These are phyloP conservation scores for Colletotrichum eremochloae DNA, from an alignment of 2,329 filamentous ascomycete species.

Conservation along the genomic window DNA sequence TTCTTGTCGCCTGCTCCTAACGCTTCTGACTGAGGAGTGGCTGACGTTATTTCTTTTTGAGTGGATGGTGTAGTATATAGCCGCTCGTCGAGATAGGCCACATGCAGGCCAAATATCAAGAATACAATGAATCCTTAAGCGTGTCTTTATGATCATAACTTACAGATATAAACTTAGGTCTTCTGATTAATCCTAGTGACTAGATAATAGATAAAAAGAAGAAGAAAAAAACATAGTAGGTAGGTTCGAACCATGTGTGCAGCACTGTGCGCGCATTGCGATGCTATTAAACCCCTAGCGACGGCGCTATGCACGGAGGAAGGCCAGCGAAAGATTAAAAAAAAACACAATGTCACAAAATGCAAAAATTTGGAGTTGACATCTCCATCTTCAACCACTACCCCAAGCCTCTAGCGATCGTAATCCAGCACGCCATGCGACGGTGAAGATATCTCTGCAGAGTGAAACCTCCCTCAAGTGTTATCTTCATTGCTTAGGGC, in stretches of 20 bases:
- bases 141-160: background rate
- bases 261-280: constrained; percentile 8
- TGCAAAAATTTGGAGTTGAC: constrained; percentile 61
- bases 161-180: no score
- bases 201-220: background rate
- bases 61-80: constrained; percentile 26
- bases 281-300: background rate
- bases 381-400: constrained; percentile 67
- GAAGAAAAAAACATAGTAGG: background rate
- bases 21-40: background rate
- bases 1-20: constrained; percentile 21
- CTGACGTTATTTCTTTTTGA: background rate
- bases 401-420: constrained; percentile 73
- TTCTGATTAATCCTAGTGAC: background rate
- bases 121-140: background rate
- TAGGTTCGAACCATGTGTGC: constrained; percentile 34
- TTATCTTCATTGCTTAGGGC: constrained; percentile 78
- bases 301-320: no score
- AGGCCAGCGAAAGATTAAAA: background rate
- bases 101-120: constrained; percentile 30
- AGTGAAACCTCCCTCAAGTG: constrained; percentile 79
- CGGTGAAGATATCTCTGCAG: constrained; percentile 79
- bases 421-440: constrained; percentile 78
- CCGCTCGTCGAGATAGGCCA: constrained; percentile 21
- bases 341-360: constrained; percentile 46